Evolutionary conservation across 768 basidiomycete species (phyloP).

Genomic region (Pulveroboletus frians): DNA sequence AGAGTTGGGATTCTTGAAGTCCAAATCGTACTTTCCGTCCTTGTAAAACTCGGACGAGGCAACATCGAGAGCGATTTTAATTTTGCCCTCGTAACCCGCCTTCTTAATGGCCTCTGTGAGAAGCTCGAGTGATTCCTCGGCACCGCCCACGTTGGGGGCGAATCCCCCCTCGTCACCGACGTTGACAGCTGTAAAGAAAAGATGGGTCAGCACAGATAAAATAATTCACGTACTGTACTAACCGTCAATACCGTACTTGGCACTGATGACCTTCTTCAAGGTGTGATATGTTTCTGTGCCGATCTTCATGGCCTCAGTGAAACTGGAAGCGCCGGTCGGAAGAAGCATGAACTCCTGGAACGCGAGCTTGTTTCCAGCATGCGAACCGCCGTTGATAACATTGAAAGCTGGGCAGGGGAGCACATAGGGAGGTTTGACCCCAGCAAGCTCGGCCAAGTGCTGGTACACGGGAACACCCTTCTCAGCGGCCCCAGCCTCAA

Average conservation of each 20-base stretch:
- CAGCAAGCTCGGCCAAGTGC: slow-evolving; percentile 94
- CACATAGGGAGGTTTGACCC: slow-evolving; percentile 88
- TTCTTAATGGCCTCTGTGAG: slow-evolving; percentile 94
- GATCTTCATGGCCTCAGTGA: slow-evolving; percentile 98
- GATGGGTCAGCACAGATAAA: background rate
- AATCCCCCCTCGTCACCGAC: slow-evolving; percentile 99
- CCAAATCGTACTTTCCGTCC: slow-evolving; percentile 98
- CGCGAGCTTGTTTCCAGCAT: slow-evolving; percentile 98
- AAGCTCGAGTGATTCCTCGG: slow-evolving; percentile 96
- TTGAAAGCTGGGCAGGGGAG: slow-evolving; percentile 95
- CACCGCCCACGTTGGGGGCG: slow-evolving; percentile 95
- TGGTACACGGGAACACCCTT: slow-evolving; percentile 94
- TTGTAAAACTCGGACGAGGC: slow-evolving; percentile 99
- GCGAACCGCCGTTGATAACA: slow-evolving; percentile 99
- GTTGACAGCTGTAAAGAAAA: slow-evolving; percentile 70
- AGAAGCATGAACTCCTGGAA: slow-evolving; percentile 99
- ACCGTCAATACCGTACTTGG: slow-evolving; percentile 99
- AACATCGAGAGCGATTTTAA: slow-evolving; percentile 97
- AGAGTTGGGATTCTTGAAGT: slow-evolving; percentile 99
- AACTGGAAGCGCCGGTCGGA: slow-evolving; percentile 85
- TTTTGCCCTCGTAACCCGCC: slow-evolving; percentile 97
- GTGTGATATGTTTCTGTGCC: slow-evolving; percentile 98
- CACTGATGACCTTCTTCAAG: slow-evolving; percentile 97
- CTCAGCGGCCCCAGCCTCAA: slow-evolving; percentile 90
- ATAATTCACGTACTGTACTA: slow-evolving; percentile 20